A percentile compares a stretch with the other conserved stretches of the same genome.
Evolutionary conservation across 495 filamentous ascomycete genomes (phyloP).

Genomic region (Aspergillus cavernicola): DNA sequence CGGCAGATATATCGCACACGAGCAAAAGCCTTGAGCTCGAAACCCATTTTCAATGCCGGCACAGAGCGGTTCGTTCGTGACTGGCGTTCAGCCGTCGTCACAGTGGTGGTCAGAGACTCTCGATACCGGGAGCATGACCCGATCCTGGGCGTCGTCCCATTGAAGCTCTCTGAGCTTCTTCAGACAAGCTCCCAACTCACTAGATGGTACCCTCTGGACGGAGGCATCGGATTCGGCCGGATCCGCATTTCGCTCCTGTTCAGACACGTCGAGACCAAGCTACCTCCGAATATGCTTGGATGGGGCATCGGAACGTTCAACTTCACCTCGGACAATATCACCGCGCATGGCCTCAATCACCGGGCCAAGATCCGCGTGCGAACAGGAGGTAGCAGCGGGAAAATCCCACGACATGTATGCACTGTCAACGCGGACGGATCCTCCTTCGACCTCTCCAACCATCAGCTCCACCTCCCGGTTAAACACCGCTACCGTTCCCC

Average conservation of each 20-base stretch:
- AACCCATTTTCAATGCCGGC: slow-evolving; percentile 94
- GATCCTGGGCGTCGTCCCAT: slow-evolving; percentile 82
- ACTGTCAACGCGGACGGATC: slow-evolving; percentile 57
- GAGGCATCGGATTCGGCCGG: slow-evolving; percentile 75
- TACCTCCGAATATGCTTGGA: slow-evolving; percentile 78
- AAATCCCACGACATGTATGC: slow-evolving; percentile 56
- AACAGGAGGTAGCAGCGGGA: slow-evolving; percentile 79
- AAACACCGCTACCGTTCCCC: slow-evolving; percentile 86
- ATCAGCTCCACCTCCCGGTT: slow-evolving; percentile 73
- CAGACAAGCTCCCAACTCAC: slow-evolving; percentile 80
- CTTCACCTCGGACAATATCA: slow-evolving; percentile 65
- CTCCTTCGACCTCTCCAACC: slow-evolving; percentile 63
- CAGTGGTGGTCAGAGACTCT: slow-evolving; percentile 80
- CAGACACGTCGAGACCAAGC: slow-evolving; percentile 75
- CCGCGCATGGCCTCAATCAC: slow-evolving; percentile 54
- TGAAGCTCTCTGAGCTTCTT: slow-evolving; percentile 82
- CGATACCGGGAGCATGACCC: slow-evolving; percentile 91
- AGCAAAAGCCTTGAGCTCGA: slow-evolving; percentile 83
- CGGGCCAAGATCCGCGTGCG: slow-evolving; percentile 66
- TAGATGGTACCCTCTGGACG: slow-evolving; percentile 64
- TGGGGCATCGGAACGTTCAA: slow-evolving; percentile 95
- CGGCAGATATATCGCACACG: slow-evolving; percentile 76
- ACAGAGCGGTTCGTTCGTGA: slow-evolving; percentile 94
- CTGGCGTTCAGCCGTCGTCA: slow-evolving; percentile 84
- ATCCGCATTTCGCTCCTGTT: slow-evolving; percentile 87